phyloP scores from a whole-genome alignment of 139 green algal genomes.

The Raphidocelis subcapitata region DNA sequence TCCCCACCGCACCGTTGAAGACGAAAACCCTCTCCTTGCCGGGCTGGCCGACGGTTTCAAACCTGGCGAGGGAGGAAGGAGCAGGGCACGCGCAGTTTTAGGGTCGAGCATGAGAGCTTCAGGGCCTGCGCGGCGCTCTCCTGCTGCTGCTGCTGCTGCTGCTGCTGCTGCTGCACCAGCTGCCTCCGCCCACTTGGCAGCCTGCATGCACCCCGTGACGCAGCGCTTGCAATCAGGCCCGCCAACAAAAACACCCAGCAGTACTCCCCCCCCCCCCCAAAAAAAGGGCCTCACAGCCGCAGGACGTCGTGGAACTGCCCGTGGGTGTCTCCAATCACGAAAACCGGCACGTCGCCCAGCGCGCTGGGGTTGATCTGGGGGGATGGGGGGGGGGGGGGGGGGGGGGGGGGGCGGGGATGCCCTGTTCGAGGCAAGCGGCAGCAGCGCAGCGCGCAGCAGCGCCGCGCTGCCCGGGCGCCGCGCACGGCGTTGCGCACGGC shows the following conservation, averaged over 20 bases:
- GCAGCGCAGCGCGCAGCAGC: not conserved
- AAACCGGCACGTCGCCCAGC: conserved; percentile 30
- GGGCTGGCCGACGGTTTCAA: conserved; percentile 31
- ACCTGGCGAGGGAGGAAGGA: conserved; percentile 1
- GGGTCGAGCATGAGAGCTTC: not conserved
- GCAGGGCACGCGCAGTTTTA: not conserved
- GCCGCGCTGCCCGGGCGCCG: not conserved
- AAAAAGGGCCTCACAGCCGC: conserved; percentile 46
- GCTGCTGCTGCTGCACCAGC: not conserved
- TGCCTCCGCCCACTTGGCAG: too few relatives aligned
- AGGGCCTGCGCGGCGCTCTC: not conserved
- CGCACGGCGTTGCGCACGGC: too few relatives aligned
- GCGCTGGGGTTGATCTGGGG: not conserved
- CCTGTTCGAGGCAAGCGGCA: too few relatives aligned
- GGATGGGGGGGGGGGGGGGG: not conserved
- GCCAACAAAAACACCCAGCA: too few relatives aligned
- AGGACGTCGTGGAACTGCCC: conserved; percentile 88
- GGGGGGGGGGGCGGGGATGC: too few relatives aligned
- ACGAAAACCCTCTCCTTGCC: conserved; percentile 42
- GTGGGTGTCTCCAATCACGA: conserved; percentile 90
- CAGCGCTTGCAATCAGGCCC: too few relatives aligned
- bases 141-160: not conserved
- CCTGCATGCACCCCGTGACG: too few relatives aligned
- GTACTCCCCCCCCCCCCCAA: too few relatives aligned
- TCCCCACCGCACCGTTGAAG: conserved; percentile 64